Base-by-base conservation (phyloP, 257 asterid genomes). In the Eucommia ulmoides region DNA sequence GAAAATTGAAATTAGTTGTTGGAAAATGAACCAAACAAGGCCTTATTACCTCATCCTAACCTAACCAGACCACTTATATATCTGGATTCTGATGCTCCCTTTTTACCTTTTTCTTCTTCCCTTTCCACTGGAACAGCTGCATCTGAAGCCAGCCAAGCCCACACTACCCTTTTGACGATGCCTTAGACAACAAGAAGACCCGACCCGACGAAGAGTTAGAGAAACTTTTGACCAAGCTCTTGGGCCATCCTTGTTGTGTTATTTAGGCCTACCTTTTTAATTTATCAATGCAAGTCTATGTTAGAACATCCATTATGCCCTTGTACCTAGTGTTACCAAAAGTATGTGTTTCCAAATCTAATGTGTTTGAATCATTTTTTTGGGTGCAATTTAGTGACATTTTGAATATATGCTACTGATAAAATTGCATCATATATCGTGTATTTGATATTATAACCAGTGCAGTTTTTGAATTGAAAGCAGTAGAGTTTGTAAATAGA, bases 161-260 rank as follows among this genome's bases (percentile, higher is more conserved):
- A 29, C n/a, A n/a, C n/a, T 35, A 4, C 68, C 64, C 48, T 24
- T 51, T 53, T 41, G 80, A 60, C 53, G 65, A 71, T 51, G 65
- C 65, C 69, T 55, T 59, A 67, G 58, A 68, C 61, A 70, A 58
- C 50, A 48, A 56, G 77, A 68, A 63, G 78, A 62, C 50, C 54
- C 41, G 64, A 66, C n/a, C n/a, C n/a, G 20, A 73, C 61, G 58
- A 60, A 38, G 54, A 66, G 61, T 53, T 23, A 19, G 68, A 54
- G 65, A 64, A 62, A 58, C 23, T 47, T 25, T 24, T 44, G 59
- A 41, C 59, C 59, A 22, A 49, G n/a, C n/a, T 57, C 59, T 25
- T 51, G 38, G 48, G 63, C 62, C 41, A 35, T 24, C 52, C 22
- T 53, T 21, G n/a, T 47, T 66, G 21, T 52, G 33, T 63, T 24